Base-by-base conservation (phyloP, 2,329 filamentous ascomycete genomes). In the Arthrobotrys musiformis region DNA sequence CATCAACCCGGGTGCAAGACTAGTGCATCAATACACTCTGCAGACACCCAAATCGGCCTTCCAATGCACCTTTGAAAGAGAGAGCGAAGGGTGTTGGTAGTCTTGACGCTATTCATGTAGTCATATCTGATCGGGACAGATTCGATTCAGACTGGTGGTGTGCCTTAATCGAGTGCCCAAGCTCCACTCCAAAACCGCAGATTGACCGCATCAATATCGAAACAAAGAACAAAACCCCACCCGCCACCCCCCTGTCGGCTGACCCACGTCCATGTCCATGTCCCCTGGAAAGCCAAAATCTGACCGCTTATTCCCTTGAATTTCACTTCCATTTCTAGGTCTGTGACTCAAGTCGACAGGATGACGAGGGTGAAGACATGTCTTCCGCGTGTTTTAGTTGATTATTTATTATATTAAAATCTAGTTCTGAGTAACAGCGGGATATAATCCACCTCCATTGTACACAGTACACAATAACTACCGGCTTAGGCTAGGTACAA, bases 101-200 rank as follows among this genome's bases (percentile, higher is more conserved):
- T 24, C 8, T 42, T 19, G 3, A 17, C 19, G n/a, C 4, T 17
- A 4, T n/a, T n/a, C n/a, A n/a, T 33, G 19, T 60, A 63, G 56
- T 70, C 67, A 63, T 52, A 33, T 30, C 40, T 2, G 60, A 52
- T 30, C n/a, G n/a, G n/a, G n/a, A n/a, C n/a, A n/a, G n/a, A n/a
- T n/a, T n/a, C n/a, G n/a, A n/a, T n/a, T n/a, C 63, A 67, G 63
- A 56, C 70, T 61, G 70, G 33, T 63, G 62, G 70, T 75, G 54
- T 28, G 70, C 70, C 70, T 75, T 75, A 66, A 58, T 52, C 50
- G 15, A 58, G 56, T 56, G n/a, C 54, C 52, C 13, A 46, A 56
- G 33, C 61, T 40, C 30, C 28, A 35, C 50, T 56, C 50, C 50
- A 56, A 56, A 56, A 56, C 50, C 17, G 50, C 50, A 56, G 28